A percentile compares a stretch with the other conserved stretches of the same genome.
Evolutionary conservation across 345 rosid genomes (phyloP).

Genomic region (Brassica cretica): DNA sequence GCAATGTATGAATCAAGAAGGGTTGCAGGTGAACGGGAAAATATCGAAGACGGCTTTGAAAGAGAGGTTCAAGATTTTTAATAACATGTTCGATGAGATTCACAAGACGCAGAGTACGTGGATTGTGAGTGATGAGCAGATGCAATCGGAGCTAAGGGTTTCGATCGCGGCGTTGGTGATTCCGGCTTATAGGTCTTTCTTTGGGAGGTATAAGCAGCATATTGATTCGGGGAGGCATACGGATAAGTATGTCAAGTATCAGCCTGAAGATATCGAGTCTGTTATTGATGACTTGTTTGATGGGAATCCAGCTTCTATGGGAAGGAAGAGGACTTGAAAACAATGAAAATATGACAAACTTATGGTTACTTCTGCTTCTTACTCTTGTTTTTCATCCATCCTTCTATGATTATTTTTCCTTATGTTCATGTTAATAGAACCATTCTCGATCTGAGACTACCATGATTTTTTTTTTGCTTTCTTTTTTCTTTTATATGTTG

Average conservation of each 20-base stretch:
- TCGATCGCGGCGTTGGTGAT: slow-evolving; percentile 78
- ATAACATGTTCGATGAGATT: slow-evolving; percentile 79
- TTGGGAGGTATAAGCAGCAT: slow-evolving; percentile 70
- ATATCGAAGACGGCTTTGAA: slow-evolving; percentile 63
- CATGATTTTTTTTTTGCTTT: slow-evolving; percentile 25
- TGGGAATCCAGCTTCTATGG: slow-evolving; percentile 63
- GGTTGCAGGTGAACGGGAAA: slow-evolving; percentile 65
- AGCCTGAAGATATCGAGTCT: slow-evolving; percentile 78
- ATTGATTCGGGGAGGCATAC: slow-evolving; percentile 62
- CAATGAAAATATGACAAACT: background rate
- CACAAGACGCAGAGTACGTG: slow-evolving; percentile 81
- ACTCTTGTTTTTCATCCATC: background rate
- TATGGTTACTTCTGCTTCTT: slow-evolving; percentile 14
- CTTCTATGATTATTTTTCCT: slow-evolving; percentile 18
- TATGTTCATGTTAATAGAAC: slow-evolving; percentile 36
- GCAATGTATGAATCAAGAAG: slow-evolving; percentile 65
- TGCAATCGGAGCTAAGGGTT: slow-evolving; percentile 83
- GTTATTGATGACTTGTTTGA: slow-evolving; percentile 77
- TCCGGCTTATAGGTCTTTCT: slow-evolving; percentile 80
- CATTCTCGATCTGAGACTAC: slow-evolving; percentile 23
- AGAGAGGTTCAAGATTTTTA: slow-evolving; percentile 78
- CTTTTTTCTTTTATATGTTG: slow-evolving; percentile 1
- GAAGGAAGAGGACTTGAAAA: slow-evolving; percentile 42
- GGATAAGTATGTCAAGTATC: slow-evolving; percentile 81
- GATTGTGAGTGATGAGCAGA: slow-evolving; percentile 86